These are phyloP conservation scores for Circinella minor DNA, from an alignment of 371 early-diverging fungal genomes.

Conservation along the genomic window DNA sequence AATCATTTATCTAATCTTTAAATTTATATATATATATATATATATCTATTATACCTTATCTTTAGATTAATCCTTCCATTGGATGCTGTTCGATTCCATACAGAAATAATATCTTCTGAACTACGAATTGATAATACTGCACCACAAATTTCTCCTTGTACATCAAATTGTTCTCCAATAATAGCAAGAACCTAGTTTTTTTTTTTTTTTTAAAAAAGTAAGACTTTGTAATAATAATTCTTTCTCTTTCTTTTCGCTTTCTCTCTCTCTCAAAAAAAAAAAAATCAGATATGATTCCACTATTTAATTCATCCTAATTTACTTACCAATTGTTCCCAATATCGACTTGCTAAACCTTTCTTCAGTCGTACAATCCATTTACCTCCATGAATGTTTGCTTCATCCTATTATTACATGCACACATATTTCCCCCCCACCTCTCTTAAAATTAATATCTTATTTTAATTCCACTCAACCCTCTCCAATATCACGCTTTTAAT, in stretches of 20 bases:
- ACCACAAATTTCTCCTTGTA: slow-evolving; percentile 91
- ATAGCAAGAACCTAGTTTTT: slow-evolving; percentile 77
- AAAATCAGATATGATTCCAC: background rate
- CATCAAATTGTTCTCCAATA: slow-evolving; percentile 92
- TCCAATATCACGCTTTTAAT: no score
- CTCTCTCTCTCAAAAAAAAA: background rate
- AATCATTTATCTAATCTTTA: background rate
- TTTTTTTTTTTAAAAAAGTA: no score
- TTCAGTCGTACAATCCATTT: slow-evolving; percentile 97
- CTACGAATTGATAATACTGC: slow-evolving; percentile 94
- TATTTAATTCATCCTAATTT: no score
- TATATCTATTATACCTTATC: slow-evolving; percentile 60
- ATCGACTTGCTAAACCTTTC: slow-evolving; percentile 92
- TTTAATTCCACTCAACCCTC: no score
- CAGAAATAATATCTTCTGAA: slow-evolving; percentile 92
- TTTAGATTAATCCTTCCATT: slow-evolving; percentile 83
- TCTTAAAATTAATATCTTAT: no score
- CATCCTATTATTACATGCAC: slow-evolving; percentile 53
- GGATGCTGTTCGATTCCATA: slow-evolving; percentile 92
- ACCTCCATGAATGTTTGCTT: slow-evolving; percentile 91
- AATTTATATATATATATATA: background rate
- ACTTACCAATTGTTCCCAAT: slow-evolving; percentile 91
- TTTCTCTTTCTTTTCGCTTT: no score
- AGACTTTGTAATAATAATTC: no score
- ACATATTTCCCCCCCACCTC: no score